Evolutionary conservation across 2,329 filamentous ascomycete genomes (phyloP).

Genomic region (Periconia digitata): DNA sequence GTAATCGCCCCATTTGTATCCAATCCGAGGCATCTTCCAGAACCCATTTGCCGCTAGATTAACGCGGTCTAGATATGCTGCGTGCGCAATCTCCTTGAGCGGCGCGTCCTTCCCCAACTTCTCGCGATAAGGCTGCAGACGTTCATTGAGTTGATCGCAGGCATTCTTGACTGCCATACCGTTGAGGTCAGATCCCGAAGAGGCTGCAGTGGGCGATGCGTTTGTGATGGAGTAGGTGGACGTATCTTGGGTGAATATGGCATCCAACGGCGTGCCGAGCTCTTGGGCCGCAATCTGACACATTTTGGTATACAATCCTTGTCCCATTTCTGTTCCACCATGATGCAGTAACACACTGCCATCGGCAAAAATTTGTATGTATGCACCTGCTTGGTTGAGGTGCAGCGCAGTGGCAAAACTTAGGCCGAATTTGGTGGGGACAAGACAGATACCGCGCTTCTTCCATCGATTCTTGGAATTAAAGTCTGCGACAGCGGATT

Average conservation of each 20-base stretch:
- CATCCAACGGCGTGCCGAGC: constrained; percentile 76
- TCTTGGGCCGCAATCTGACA: constrained; percentile 91
- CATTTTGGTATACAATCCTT: constrained; percentile 96
- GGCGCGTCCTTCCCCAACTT: constrained; percentile 74
- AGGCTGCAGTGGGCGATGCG: constrained; percentile 87
- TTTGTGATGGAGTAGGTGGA: constrained; percentile 87
- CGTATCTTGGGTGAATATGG: constrained; percentile 86
- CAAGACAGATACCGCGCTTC: constrained; percentile 80
- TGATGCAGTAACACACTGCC: constrained; percentile 90
- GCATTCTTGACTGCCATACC: constrained; percentile 93
- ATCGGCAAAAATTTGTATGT: constrained; percentile 95
- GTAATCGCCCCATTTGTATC: constrained; percentile 75
- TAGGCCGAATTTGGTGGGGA: constrained; percentile 96
- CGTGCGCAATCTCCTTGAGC: constrained; percentile 84
- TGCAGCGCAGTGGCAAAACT: constrained; percentile 87
- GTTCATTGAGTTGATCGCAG: constrained; percentile 83
- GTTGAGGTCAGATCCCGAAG: constrained; percentile 90
- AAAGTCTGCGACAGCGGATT: constrained; percentile 71
- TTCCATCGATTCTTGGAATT: constrained; percentile 87
- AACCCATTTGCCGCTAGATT: constrained; percentile 94
- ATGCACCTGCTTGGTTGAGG: constrained; percentile 88
- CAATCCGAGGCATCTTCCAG: constrained; percentile 96
- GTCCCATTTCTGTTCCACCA: constrained; percentile 95
- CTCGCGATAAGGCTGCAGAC: constrained; percentile 79
- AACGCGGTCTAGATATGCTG: constrained; percentile 91